Base-by-base conservation (phyloP, 306 rosid genomes). In the Medicago ruthenica region DNA sequence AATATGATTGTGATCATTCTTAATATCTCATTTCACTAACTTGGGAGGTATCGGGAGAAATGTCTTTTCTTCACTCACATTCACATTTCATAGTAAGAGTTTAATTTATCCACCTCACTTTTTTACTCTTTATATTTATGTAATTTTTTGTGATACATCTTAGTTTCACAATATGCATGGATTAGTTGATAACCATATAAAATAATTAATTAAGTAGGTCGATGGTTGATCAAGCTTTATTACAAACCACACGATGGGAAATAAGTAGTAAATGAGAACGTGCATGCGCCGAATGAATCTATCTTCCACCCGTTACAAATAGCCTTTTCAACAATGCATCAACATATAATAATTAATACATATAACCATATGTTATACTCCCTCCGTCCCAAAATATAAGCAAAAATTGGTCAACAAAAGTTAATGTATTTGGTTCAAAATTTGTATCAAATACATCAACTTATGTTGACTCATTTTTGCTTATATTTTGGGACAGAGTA, bases 11-110 rank as follows among this genome's bases (percentile, higher is more conserved):
- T 27, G 4, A 27, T 79, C 76, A 82, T 70, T 61, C 39, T 73
- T 69, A 76, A 73, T 59, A 55, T 65, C 74, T 76, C 50, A 78
- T 73, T 73, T 80, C 69, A 75, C 82, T 62, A 27, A 60, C 44
- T 59, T 1, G 13, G 22, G 24, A 48, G 45, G 20, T 21, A 50
- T 44, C 8, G 20, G 55, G 55, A 47, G 76, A 64, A 71, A 27
- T 31, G 76, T 24, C 74, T 45, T 64, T 71, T 83, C 66, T 24
- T n/a, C n/a, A n/a, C n/a, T n/a, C n/a, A n/a, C n/a, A n/a, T n/a
- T n/a, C n/a, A n/a, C n/a, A n/a, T n/a, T n/a, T n/a, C n/a, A n/a
- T n/a, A n/a, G n/a, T n/a, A n/a, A n/a, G n/a, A n/a, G n/a, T n/a
- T n/a, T n/a, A n/a, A n/a, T n/a, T n/a, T n/a, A n/a, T n/a, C n/a